Conservation (phyloP, 805 yeast genomes). For the Saturnispora zaruensis region DNA sequence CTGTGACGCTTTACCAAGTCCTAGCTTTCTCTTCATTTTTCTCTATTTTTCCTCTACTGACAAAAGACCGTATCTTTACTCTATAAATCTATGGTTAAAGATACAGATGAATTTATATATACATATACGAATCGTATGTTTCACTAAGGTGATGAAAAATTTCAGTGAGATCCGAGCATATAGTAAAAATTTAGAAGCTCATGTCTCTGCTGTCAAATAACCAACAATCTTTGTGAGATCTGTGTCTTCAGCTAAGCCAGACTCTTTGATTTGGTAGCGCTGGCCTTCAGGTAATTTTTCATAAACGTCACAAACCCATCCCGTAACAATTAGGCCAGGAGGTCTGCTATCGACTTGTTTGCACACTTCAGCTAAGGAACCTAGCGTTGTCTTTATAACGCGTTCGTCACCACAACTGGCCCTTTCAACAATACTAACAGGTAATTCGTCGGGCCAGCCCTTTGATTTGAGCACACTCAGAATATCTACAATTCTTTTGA, state of each 20-base stretch:
- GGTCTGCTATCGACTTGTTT: constrained; percentile 79
- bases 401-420: constrained; percentile 93
- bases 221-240: constrained; percentile 11
- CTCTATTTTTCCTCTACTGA: neutral
- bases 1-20: constrained; percentile 53
- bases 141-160: neutral
- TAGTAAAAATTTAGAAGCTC: neutral
- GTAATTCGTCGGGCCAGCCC: constrained; percentile 62
- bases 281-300: constrained; percentile 16
- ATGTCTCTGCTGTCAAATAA: constrained; percentile 6
- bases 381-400: constrained; percentile 63
- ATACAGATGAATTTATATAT: neutral
- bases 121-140: constrained; percentile 1
- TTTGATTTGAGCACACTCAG: constrained; percentile 37
- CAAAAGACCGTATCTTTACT: neutral
- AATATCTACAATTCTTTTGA: constrained; percentile 63
- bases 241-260: constrained; percentile 10
- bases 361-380: constrained; percentile 61
- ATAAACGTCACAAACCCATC: constrained; percentile 52
- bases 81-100: neutral
- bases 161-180: neutral
- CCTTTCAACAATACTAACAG: constrained; percentile 81
- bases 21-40: constrained; percentile 49
- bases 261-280: constrained; percentile 21
- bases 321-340: constrained; percentile 82